A percentile compares a stretch with the other conserved stretches of the same genome.
phyloP scores from a whole-genome alignment of 2,329 filamentous ascomycete genomes.

The Westerdykella ornata region DNA sequence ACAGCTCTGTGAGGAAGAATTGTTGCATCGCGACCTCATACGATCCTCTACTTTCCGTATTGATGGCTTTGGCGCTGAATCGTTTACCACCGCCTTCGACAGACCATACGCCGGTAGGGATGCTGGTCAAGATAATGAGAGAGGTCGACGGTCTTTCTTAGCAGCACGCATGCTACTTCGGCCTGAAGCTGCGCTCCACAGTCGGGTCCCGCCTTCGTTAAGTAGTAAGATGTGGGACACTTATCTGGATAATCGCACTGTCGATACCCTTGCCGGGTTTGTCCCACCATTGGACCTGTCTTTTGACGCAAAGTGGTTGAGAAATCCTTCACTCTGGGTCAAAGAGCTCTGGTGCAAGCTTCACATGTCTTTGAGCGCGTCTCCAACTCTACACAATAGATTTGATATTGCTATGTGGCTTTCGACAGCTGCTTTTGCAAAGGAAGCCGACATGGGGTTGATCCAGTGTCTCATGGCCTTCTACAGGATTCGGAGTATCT shows the following conservation, averaged over 20 bases:
- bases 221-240: neutral
- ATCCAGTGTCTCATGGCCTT: constrained; percentile 21
- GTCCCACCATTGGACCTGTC: constrained; percentile 6
- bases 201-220: neutral
- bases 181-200: constrained; percentile 9
- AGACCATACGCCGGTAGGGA: constrained; percentile 16
- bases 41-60: constrained; percentile 26
- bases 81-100: constrained; percentile 17
- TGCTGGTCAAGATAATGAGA: neutral
- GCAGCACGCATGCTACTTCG: constrained; percentile 15
- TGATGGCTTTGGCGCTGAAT: constrained; percentile 29
- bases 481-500: constrained; percentile 5
- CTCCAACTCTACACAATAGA: constrained; percentile 3
- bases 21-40: constrained; percentile 25
- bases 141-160: constrained; percentile 10
- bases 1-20: constrained; percentile 5
- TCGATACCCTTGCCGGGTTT: constrained; percentile 1
- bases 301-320: constrained; percentile 22
- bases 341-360: constrained; percentile 17
- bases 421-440: constrained; percentile 20
- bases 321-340: constrained; percentile 5
- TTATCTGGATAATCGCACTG: constrained; percentile 5
- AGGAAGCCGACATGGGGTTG: constrained; percentile 15
- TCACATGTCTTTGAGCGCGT: constrained; percentile 10
- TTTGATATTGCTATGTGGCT: constrained; percentile 23